Conservation (phyloP, 768 basidiomycete genomes). For the Rhodotorula sphaerocarpa region DNA sequence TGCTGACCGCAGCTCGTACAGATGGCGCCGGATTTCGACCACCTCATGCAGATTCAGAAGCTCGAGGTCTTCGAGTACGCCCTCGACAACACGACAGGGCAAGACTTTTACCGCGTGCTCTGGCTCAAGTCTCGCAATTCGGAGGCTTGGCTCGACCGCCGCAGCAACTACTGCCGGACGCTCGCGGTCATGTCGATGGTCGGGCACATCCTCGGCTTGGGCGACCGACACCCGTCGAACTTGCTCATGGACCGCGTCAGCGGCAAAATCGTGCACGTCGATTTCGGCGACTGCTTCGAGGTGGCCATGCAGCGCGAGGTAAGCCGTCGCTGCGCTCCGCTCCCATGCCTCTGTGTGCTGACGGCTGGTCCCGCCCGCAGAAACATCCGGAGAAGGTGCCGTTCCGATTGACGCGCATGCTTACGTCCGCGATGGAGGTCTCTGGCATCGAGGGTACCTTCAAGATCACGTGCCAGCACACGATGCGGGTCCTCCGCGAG, state of each 20-base stretch:
- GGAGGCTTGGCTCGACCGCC: conserved; percentile 93
- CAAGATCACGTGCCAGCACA: conserved; percentile 64
- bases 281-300: conserved; percentile 83
- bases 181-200: conserved; percentile 98
- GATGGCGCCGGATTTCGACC: conserved; percentile 99
- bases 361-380: conserved; percentile 11
- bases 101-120: conserved; percentile 89
- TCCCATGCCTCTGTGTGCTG: background rate
- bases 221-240: conserved; percentile 97
- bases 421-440: conserved; percentile 99
- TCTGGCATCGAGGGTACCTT: conserved; percentile 98
- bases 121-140: conserved; percentile 95
- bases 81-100: conserved; percentile 93
- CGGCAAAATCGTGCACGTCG: conserved; percentile 92
- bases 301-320: conserved; percentile 40
- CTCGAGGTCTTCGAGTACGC: conserved; percentile 99
- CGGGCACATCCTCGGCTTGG: conserved; percentile 90
- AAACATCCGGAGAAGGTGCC: conserved; percentile 99
- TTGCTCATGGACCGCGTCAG: conserved; percentile 80
- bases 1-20: conserved; percentile 41
- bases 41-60: conserved; percentile 85
- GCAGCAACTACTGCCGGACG: conserved; percentile 90
- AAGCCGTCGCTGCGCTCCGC: background rate
- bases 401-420: conserved; percentile 94
- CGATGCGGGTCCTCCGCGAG: conserved; percentile 91